Base-by-base conservation (phyloP, 768 basidiomycete genomes). In the Tricholoma hemisulphureum region DNA sequence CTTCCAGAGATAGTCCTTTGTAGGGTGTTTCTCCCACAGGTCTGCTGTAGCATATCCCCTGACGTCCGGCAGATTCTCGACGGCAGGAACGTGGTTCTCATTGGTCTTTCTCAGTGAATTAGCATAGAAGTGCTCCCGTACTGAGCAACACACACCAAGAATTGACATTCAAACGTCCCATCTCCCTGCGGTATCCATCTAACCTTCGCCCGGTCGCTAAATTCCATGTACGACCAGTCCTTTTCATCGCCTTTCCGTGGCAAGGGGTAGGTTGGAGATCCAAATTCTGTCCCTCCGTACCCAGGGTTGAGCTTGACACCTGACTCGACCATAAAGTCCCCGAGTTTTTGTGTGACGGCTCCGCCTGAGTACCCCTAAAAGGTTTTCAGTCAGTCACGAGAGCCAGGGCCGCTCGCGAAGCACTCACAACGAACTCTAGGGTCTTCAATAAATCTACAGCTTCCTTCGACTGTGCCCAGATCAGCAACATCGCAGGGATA, bases 41-140 rank as follows among this genome's bases (percentile, higher is more conserved):
- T 81, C 81, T 2, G 72, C 73, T 8, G 73, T 80, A 2, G 74
- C 74, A 50, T 80, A 81, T 11, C 79, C 80, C 41, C 61, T 65
- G 4, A 68, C 65, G 57, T 74, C 71, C 4, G 55, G 52, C 45
- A 76, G 49, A 34, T 81, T 78, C 43, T 75, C 34, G 1, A 75
- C 60, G 1, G 69, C 60, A 1, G 67, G 57, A 7, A 63, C 61
- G 41, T 72, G 67, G 2, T 35, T 71, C 2, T 68, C 58, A 18
- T 53, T 62, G 4, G 63, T 65, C 75, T 75, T 18, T 13, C 23
- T 35, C 14, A 35, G 34, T 14, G 34, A n/a, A n/a, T 35, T 13
- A 13, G 8, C 11, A 35, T 13, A 13, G 34, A 10, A 35, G 1
- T 35, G 4, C n/a, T 0, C 24, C 31, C n/a, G 11, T 31, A 48